Evolutionary conservation across 108 stramenopile genomes (phyloP).

Genomic region (Schizochytrium sp.): DNA sequence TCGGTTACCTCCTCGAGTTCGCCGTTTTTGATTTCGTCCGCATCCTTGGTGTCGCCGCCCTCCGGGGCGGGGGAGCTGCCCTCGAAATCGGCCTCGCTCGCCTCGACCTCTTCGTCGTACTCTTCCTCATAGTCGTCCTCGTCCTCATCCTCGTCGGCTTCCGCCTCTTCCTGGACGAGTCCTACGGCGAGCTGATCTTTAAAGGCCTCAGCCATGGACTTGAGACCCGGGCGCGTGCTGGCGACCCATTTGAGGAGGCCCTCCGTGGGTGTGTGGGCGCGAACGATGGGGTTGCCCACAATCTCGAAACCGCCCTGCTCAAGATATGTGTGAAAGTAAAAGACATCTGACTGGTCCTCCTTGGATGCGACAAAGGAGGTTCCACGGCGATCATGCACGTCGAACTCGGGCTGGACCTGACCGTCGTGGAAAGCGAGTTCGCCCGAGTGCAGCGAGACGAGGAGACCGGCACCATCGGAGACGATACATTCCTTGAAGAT

Average conservation of each 20-base stretch:
- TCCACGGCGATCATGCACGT: background rate
- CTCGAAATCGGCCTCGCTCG: background rate
- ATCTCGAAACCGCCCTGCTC: background rate
- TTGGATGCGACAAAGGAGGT: background rate
- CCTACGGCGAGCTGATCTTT: background rate
- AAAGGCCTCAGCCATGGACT: background rate
- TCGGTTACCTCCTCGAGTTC: background rate
- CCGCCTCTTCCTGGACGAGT: background rate
- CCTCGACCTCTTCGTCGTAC: background rate
- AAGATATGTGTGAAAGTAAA: slow-evolving; percentile 7
- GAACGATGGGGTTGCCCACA: background rate
- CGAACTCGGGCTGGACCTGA: background rate
- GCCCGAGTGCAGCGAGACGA: background rate
- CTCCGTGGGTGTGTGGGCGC: background rate
- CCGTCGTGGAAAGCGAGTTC: background rate
- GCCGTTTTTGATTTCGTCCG: background rate
- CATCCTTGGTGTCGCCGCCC: background rate
- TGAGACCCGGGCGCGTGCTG: background rate
- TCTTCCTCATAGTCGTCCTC: background rate
- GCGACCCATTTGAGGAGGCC: background rate
- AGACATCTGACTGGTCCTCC: background rate
- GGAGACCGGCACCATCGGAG: background rate
- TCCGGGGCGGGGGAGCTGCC: background rate
- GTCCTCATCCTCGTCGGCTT: background rate
- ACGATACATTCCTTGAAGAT: background rate